phyloP scores from a whole-genome alignment of 1,284 basidiomycete species.

The Mrakiaceae sp. region DNA sequence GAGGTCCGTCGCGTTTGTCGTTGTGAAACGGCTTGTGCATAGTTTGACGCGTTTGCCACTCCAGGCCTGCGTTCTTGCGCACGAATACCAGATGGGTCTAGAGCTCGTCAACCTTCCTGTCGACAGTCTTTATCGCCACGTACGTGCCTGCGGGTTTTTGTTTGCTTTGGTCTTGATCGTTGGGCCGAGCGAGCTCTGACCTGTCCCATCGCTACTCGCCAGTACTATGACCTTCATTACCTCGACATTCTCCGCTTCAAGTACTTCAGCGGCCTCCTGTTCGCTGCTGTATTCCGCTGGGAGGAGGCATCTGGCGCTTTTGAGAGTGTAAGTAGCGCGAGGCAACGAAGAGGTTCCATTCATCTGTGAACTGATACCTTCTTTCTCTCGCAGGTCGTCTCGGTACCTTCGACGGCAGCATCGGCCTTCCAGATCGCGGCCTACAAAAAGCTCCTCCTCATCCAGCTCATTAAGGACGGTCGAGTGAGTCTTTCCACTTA shows the following conservation, averaged over 20 bases:
- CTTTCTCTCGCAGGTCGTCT: constrained; percentile 39
- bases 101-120: neutral
- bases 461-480: constrained; percentile 62
- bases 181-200: no score
- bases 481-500: constrained; percentile 38
- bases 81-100: neutral
- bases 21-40: neutral
- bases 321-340: constrained; percentile 44
- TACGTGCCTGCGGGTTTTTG: neutral
- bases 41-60: neutral
- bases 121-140: neutral
- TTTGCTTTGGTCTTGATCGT: neutral
- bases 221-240: constrained; percentile 41
- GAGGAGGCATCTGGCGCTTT: constrained; percentile 57
- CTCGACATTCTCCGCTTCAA: constrained; percentile 66
- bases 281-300: constrained; percentile 52
- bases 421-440: constrained; percentile 70
- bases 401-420: constrained; percentile 52
- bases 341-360: neutral
- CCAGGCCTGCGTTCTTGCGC: neutral
- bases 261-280: constrained; percentile 55
- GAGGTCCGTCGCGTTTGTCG: neutral
- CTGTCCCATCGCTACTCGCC: neutral
- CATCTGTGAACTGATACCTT: neutral
- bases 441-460: constrained; percentile 62